These are phyloP conservation scores for Aspergillus costaricaensis DNA, from an alignment of 2,329 filamentous ascomycete species.

Conservation along the genomic window DNA sequence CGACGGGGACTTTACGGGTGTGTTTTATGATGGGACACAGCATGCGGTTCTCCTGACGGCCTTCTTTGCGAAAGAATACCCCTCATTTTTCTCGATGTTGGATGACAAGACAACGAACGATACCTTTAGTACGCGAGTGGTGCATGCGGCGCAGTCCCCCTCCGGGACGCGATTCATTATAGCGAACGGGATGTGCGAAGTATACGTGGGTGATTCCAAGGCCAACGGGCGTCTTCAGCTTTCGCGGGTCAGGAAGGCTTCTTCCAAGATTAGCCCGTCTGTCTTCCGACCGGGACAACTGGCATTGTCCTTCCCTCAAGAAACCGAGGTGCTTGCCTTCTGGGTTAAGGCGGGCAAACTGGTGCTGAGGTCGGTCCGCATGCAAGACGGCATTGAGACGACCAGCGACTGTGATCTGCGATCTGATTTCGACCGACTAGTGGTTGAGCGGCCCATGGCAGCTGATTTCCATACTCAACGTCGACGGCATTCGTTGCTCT, in stretches of 20 bases:
- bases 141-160: conserved; percentile 39
- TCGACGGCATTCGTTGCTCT: conserved; percentile 18
- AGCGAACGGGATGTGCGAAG: conserved; percentile 39
- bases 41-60: conserved; percentile 32
- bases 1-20: conserved; percentile 37
- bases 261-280: conserved; percentile 32
- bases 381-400: conserved; percentile 25
- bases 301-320: conserved; percentile 31
- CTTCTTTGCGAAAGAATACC: conserved; percentile 24
- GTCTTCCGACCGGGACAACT: conserved; percentile 37
- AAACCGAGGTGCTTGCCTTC: conserved; percentile 21
- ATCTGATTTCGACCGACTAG: conserved; percentile 34
- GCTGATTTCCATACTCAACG: conserved; percentile 18
- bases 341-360: conserved; percentile 26
- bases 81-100: conserved; percentile 20
- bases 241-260: conserved; percentile 34
- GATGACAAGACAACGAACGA: conserved; percentile 28
- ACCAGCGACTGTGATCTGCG: conserved; percentile 36
- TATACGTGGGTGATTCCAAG: conserved; percentile 38
- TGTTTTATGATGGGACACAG: conserved; percentile 36
- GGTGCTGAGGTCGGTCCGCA: conserved; percentile 32
- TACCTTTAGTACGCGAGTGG: conserved; percentile 33
- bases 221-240: conserved; percentile 30
- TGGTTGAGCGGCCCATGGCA: conserved; percentile 16
- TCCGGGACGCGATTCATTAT: conserved; percentile 33